Percentiles rank a stretch among this genome's conserved stretches.
Evolutionary conservation across 352 stramenopile genomes (phyloP).

Genomic region (Globisporangium cystogenes): DNA sequence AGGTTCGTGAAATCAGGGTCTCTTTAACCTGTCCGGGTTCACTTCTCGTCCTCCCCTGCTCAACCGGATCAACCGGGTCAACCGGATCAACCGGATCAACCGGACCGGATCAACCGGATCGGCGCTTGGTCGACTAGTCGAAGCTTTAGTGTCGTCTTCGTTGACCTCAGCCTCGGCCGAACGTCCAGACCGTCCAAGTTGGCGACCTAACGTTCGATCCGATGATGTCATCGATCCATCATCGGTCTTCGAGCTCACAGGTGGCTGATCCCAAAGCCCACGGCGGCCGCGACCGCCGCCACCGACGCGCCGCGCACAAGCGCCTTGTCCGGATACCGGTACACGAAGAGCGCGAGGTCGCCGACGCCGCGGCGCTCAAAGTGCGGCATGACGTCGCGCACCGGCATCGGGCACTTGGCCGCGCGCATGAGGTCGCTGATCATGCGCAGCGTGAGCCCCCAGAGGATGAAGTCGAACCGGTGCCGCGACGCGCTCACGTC

Average conservation of each 20-base stretch:
- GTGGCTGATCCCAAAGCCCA: slow-evolving; percentile 29
- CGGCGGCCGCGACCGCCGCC: slow-evolving; percentile 33
- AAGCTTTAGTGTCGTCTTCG: too few relatives aligned
- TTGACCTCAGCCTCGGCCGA: too few relatives aligned
- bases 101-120: too few relatives aligned
- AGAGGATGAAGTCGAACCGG: slow-evolving; percentile 76
- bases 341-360: slow-evolving; percentile 40
- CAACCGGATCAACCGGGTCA: too few relatives aligned
- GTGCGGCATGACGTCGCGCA: slow-evolving; percentile 40
- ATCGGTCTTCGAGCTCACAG: slow-evolving; percentile 14
- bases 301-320: slow-evolving; percentile 35
- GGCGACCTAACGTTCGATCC: too few relatives aligned
- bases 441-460: slow-evolving; percentile 75
- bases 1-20: too few relatives aligned
- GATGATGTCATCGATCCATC: too few relatives aligned
- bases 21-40: too few relatives aligned
- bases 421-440: slow-evolving; percentile 44
- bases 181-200: too few relatives aligned
- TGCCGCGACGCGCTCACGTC: slow-evolving; percentile 30
- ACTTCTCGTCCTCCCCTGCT: too few relatives aligned
- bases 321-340: slow-evolving; percentile 45
- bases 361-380: slow-evolving; percentile 54
- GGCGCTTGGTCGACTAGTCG: too few relatives aligned
- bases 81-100: too few relatives aligned
- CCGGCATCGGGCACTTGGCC: slow-evolving; percentile 35